Base-by-base conservation (phyloP, 2,329 filamentous ascomycete genomes). In the Gyromitra esculenta region DNA sequence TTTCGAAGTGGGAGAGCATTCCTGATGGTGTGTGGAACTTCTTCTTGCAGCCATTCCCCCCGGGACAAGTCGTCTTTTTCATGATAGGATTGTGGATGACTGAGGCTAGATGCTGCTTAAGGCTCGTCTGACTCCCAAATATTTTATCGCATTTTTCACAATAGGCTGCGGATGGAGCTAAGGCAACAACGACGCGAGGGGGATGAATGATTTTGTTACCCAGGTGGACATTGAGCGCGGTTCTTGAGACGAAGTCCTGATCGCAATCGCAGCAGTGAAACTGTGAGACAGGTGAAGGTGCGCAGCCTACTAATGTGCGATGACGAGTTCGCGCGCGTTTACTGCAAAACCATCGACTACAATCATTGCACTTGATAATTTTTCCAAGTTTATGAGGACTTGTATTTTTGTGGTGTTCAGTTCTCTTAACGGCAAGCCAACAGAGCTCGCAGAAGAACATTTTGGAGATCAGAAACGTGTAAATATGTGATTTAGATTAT, bases 1-100 rank as follows among this genome's bases (percentile, higher is more conserved):
- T 77, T 54, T 78, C 77, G 18, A 78, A 71, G 63, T 78, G 77
- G 31, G 54, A 11, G 21, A 78, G 57, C 77, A 78, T 75, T 35
- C 60, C 75, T 5, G 71, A 70, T 6, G 70, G 45, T 3, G 48
- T 63, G 11, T 25, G 13, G 41, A 78, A 78, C n/a, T 2, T 43
- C 60, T 13, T 77, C 2, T 21, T 50, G 41, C 77, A 78, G 8
- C 57, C 41, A 11, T 57, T 64, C 13, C 76, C 69, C 11, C 76
- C 77, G 5, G 65, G 41, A 60, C 77, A 78, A 11, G 52, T 63
- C 52, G 65, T 65, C 1, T 31, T 25, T 1, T 66, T 37, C 25
- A 68, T 63, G 37, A 70, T 62, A 7, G 72, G 71, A 5, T 50
- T 56, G 54, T 75, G 75, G 5, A 66, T 54, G 11, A 64, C 52